Evolutionary conservation across 73 alveolate genomes (phyloP), one percentile per base, ranked within the genome.

Genomic region (Paraurostyla sp.): DNA sequence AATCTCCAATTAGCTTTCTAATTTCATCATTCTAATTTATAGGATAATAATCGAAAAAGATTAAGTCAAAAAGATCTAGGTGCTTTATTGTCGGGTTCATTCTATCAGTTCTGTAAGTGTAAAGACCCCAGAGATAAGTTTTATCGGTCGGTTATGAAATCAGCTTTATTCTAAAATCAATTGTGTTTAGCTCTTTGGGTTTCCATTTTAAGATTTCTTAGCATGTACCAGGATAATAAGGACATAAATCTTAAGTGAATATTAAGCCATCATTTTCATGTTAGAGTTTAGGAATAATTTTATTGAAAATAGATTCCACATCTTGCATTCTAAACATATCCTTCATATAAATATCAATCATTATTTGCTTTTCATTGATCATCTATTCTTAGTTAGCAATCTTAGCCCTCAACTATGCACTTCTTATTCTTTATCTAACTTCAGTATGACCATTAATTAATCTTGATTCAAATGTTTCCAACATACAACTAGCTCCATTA

Each of bases 171-270:
- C 71, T 48, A 92, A 94, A 94, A 48, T 94, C 98, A n/a, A 92
- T 90, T 0, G 97, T 88, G 71, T 94, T 94, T 88, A 92, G 63
- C 40, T 92, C 80, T 22, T 92, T 86, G 0, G 98, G 98, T 68
- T 94, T 94, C 98, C 98, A 94, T 69, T 94, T 94, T 68, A 94
- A 62, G 40, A 94, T 85, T 32, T 92, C 91, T 3, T 80, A 91
- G 93, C 96, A 92, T 0, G 96, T 94, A 23, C 98, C 98, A 1
- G 98, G 96, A 15, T 89, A 89, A 50, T 94, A 94, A n/a, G 98
- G 98, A 57, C 94, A 93, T 58, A 56, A 51, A 76, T 94, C 76
- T 68, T 57, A 40, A 18, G 98, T 94, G 91, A 92, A 83, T 38
- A 94, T 90, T 23, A 94, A 71, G 25, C 98, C 98, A 43, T 94